These are phyloP conservation scores for Lophiostoma macrostomum DNA, from an alignment of 495 filamentous ascomycete genomes.

Conservation along the genomic window DNA sequence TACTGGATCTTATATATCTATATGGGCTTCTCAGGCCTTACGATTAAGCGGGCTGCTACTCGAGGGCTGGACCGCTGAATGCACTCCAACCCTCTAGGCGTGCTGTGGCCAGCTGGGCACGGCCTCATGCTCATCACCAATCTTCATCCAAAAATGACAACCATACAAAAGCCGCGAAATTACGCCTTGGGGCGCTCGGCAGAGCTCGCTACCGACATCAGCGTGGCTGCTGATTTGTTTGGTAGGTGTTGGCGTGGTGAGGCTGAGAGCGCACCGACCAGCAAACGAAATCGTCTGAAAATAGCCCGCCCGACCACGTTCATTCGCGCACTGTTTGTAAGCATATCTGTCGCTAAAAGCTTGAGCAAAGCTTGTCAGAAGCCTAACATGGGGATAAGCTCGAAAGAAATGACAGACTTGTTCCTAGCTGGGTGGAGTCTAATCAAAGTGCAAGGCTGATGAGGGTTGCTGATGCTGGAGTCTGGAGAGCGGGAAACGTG, in stretches of 20 bases:
- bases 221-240: not conserved
- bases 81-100: not conserved
- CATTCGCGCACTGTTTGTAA: slow-evolving; percentile 23
- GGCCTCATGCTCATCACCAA: slow-evolving; percentile 9
- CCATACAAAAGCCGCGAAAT: not conserved
- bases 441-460: no score
- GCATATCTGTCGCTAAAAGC: slow-evolving; percentile 11
- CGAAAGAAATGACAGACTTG: not conserved
- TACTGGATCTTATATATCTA: not conserved
- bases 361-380: slow-evolving; percentile 11
- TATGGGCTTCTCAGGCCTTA: no score
- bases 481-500: no score
- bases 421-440: no score
- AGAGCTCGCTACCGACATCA: slow-evolving; percentile 1
- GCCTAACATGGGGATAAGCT: not conserved
- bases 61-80: not conserved
- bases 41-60: not conserved
- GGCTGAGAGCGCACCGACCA: slow-evolving; percentile 9
- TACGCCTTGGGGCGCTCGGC: not conserved
- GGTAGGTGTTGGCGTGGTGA: slow-evolving; percentile 3
- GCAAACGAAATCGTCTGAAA: slow-evolving; percentile 13
- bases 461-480: no score
- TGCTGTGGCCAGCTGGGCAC: not conserved
- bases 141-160: slow-evolving; percentile 11
- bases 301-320: not conserved